A percentile compares a stretch with the other conserved stretches of the same genome.
Conservation (phyloP, 2,329 filamentous ascomycete species). For the Monosporascus sp. region DNA sequence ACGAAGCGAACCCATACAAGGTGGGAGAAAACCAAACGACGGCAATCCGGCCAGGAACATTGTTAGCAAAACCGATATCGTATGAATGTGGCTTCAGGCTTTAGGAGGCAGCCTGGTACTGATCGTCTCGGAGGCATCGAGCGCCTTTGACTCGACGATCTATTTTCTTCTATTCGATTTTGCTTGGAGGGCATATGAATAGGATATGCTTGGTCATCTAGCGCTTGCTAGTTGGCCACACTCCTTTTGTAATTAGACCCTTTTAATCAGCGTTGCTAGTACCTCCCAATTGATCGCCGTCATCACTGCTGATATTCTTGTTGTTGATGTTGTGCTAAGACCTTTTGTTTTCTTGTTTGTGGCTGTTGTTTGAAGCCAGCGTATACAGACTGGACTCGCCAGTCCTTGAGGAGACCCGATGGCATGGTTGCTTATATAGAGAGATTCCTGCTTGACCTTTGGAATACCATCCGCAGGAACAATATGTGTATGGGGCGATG, state of each 20-base stretch:
- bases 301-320: neutral
- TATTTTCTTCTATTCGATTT: slow-evolving; percentile 4
- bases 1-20: no score
- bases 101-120: neutral
- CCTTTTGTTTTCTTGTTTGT: no score
- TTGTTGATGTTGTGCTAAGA: neutral
- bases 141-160: neutral
- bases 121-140: neutral
- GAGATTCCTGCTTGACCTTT: no score
- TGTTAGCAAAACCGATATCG: neutral
- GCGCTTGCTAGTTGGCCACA: slow-evolving; percentile 17
- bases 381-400: no score
- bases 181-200: slow-evolving; percentile 13
- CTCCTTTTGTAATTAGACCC: slow-evolving; percentile 17
- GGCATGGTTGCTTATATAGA: no score
- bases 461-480: no score
- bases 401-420: no score
- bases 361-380: no score
- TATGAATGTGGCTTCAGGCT: neutral
- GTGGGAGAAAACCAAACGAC: no score
- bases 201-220: slow-evolving; percentile 21
- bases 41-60: no score
- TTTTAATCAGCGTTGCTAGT: neutral
- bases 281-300: neutral
- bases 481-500: no score